Evolutionary conservation across 1,284 basidiomycete species (phyloP).

Genomic region (Ustilago sp.): DNA sequence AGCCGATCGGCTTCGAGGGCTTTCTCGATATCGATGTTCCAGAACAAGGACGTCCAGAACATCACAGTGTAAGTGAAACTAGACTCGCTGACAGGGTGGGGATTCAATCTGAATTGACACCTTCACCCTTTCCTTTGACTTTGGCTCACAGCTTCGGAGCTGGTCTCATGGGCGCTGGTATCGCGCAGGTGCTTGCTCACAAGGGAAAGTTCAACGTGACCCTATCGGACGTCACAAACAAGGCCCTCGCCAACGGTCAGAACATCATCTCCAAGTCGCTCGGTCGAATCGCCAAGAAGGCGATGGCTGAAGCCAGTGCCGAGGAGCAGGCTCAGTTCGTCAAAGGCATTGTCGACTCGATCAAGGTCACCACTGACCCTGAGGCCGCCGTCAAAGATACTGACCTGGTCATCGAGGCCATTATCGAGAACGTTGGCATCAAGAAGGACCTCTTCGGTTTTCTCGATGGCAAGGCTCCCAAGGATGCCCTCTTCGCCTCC

Average conservation of each 20-base stretch:
- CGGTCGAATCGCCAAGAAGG: conserved; percentile 72
- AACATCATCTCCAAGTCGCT: conserved; percentile 74
- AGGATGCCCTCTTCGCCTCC: conserved; percentile 73
- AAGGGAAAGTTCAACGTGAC: conserved; percentile 70
- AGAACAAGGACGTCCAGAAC: conserved; percentile 67
- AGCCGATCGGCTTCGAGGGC: conserved; percentile 35
- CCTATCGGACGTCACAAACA: conserved; percentile 69
- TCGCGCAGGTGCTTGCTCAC: conserved; percentile 68
- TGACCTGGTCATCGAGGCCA: conserved; percentile 75
- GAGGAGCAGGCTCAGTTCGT: conserved; percentile 69
- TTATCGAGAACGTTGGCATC: conserved; percentile 74
- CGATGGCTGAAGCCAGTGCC: conserved; percentile 71
- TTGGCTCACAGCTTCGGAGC: conserved; percentile 59
- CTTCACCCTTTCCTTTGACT: neutral
- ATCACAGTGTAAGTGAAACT: conserved; percentile 64
- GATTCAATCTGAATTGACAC: neutral
- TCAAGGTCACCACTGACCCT: conserved; percentile 73
- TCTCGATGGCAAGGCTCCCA: conserved; percentile 72
- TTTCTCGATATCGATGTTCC: conserved; percentile 56
- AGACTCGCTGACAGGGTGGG: neutral
- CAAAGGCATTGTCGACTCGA: conserved; percentile 71
- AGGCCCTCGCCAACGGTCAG: conserved; percentile 72
- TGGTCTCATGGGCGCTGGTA: conserved; percentile 69
- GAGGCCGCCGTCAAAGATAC: conserved; percentile 72
- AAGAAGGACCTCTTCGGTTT: conserved; percentile 74